Conservation (phyloP, 2,329 filamentous ascomycete genomes). For the Fusarium oxysporum region DNA sequence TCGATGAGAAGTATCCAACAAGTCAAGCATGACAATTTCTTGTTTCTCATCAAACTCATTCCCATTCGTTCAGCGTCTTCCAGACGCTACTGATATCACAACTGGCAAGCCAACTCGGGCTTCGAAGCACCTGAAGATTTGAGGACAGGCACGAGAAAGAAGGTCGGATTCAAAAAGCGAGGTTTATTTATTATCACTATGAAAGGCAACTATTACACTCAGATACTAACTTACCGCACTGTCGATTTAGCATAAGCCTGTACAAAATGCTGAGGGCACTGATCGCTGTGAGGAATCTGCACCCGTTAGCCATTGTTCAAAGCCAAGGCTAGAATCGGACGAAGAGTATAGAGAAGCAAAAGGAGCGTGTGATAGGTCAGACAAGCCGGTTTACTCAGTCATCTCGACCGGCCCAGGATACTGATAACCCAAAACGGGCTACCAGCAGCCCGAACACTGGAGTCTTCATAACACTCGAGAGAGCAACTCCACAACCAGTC, state of each 20-base stretch:
- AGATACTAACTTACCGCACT: neutral
- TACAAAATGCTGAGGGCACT: neutral
- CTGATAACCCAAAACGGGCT: slow-evolving; percentile 66
- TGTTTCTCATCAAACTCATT: neutral
- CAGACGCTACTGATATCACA: neutral
- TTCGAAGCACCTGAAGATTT: neutral
- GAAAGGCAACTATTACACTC: neutral
- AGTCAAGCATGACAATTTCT: neutral
- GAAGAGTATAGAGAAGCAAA: neutral
- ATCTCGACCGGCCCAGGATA: slow-evolving; percentile 66
- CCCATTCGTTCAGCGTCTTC: neutral
- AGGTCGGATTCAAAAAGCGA: neutral
- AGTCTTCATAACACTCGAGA: slow-evolving; percentile 67
- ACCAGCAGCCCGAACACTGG: slow-evolving; percentile 60
- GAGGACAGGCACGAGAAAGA: neutral
- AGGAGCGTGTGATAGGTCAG: slow-evolving; percentile 53
- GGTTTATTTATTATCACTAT: neutral
- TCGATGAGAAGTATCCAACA: neutral
- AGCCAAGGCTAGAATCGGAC: neutral
- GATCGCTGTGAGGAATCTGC: slow-evolving; percentile 1
- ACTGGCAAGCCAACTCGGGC: neutral
- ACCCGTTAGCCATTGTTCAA: slow-evolving; percentile 24
- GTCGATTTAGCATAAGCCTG: neutral
- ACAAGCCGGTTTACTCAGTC: slow-evolving; percentile 78
- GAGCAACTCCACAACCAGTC: slow-evolving; percentile 81